Conservation (phyloP, 306 rosid species). For the Vicia faba region DNA sequence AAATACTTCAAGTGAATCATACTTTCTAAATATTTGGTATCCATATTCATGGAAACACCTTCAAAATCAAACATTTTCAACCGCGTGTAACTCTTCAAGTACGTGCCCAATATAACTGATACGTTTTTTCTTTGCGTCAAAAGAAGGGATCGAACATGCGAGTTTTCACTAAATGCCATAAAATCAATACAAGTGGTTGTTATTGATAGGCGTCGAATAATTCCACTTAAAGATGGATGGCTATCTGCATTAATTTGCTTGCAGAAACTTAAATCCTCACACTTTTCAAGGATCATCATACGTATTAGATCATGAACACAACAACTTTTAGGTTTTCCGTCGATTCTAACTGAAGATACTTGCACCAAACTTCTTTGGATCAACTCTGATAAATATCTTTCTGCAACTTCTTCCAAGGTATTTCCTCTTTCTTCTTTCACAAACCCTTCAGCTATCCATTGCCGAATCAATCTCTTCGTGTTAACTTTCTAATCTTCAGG, state of each 20-base stretch:
- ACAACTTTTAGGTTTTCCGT: neutral
- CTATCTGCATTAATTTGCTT: neutral
- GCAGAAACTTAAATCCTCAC: neutral
- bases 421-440: neutral
- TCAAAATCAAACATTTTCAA: no score
- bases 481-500: neutral
- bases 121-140: no score
- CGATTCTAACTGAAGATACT: neutral
- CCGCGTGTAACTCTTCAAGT: no score
- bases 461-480: neutral
- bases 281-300: neutral
- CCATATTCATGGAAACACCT: no score
- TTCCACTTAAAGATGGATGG: neutral
- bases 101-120: no score
- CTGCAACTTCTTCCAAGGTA: constrained; percentile 18
- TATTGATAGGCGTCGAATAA: neutral
- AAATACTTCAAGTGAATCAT: constrained; percentile 11
- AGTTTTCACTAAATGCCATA: no score
- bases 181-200: no score
- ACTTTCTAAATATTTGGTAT: neutral
- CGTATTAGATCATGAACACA: constrained; percentile 2
- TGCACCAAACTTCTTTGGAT: constrained; percentile 31
- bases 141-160: no score
- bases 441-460: constrained; percentile 9
- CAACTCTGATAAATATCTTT: constrained; percentile 29